Evolutionary conservation across 192 early-diverging fungal genomes (phyloP), one percentile per base, ranked within the genome.

Genomic region (Coemansia sp.): DNA sequence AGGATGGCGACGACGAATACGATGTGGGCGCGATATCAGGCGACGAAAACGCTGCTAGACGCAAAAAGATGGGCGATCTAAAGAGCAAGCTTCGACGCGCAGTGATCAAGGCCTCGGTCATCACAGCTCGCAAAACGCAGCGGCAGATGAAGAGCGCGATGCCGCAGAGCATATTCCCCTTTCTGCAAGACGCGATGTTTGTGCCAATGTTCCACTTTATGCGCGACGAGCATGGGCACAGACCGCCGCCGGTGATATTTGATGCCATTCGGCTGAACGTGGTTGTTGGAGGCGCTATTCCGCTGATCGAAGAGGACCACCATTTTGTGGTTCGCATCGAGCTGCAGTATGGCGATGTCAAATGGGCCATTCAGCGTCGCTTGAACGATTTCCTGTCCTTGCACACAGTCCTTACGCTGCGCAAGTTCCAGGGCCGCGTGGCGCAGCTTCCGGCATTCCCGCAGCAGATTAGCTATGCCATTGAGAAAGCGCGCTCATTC

Each of bases 261-360:
- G 78, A 86, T 45, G 85, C 85, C 2, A 76, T 86, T 56, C 71
- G 64, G 14, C 76, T 86, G 41, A 76, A 60, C 52, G 70, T 86
- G 22, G 62, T 43, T 11, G 64, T 67, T 56, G 59, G 73, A 1
- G 64, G 67, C 28, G 48, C 61, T 1, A 20, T 35, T 34, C 52
- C 73, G 43, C 28, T 55, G 11, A 48, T 35, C 22, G 72, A 66
- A 34, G 76, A 78, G 34, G 75, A 77, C 51, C 78, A 87, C 45
- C 87, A 89, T 59, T 86, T 82, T 64, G 70, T 84, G 8, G 88
- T 91, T 64, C 88, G 91, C n/a, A 89, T 93, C 45, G 88, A 88
- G 66, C 76, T 91, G 18, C 84, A 88, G 68, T 93, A 93, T 65
- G 92, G 92, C 12, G 91, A 92, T 56, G 75, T 89, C 53, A 91